Evolutionary conservation across 176 grass and related monocot genomes (phyloP), one percentile per base, ranked within the genome.

Genomic region (Hordeum marinum): DNA sequence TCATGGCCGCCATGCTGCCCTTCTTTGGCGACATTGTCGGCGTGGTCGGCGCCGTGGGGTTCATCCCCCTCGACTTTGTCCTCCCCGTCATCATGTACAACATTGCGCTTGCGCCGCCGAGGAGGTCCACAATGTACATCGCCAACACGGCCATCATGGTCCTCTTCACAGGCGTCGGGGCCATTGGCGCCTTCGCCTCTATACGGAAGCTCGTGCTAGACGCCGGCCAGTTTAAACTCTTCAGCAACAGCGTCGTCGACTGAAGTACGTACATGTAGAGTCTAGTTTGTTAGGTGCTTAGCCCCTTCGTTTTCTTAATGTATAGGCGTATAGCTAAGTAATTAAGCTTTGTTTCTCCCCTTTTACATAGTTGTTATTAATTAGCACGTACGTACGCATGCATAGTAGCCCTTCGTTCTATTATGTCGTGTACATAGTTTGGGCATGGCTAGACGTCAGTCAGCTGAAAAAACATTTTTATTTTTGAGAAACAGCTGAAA

Each of bases 41-140:
- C 40, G 90, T 94, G 18, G 86, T 97, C 1, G 94, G 94, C 20
- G 94, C 94, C 68, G 73, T 97, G 21, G 92, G 94, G 0, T 97
- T 97, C 86, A 85, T 97, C 78, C 94, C 94, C 9, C 94, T 97
- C 7, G 94, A 97, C 78, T 94, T 97, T 79, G 63, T 97, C 42
- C 94, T 97, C 67, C 94, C 94, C 6, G 87, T 92, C 65, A 39
- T 97, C 77, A 84, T 97, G 86, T 98, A 98, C 80, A 98, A 98
- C 87, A 92, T 95, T 5, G 88, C 91, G 11, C 68, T 98, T 18
- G 58, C 68, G 67, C 90, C 96, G 32, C 85, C 84, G 2, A 83
- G 60, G 40, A 17, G 59, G 35, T 95, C 90, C 1, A 46, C 26
- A 1, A 6, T 92, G 6, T 93, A 76, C 80, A 69, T 94, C 75